Conservation (phyloP, 169 alveolate genomes). For the Plasmodium gallinaceum region DNA sequence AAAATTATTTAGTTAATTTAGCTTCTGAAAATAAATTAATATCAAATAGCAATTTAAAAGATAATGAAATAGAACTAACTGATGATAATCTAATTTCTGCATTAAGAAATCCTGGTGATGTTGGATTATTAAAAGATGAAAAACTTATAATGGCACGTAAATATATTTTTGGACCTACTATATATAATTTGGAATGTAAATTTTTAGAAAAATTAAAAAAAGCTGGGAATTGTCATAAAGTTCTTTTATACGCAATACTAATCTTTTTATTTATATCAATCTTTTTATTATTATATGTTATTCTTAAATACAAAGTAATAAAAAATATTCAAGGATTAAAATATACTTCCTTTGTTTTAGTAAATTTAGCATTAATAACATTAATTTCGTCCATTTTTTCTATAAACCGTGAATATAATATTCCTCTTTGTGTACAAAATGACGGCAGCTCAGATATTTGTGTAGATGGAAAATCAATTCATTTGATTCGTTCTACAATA, state of each 20-base stretch:
- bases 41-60: background rate
- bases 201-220: constrained; percentile 40
- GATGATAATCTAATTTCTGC: constrained; percentile 14
- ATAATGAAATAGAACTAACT: constrained; percentile 4
- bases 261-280: constrained; percentile 47
- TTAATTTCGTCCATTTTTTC: constrained; percentile 52
- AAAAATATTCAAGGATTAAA: constrained; percentile 22
- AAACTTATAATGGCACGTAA: constrained; percentile 41
- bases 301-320: constrained; percentile 5
- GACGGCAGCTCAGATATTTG: constrained; percentile 77
- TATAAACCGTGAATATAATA: constrained; percentile 48
- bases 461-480: constrained; percentile 39
- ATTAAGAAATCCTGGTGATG: constrained; percentile 51
- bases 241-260: constrained; percentile 42
- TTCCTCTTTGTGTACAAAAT: constrained; percentile 68
- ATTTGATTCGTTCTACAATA: constrained; percentile 47
- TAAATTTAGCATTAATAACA: constrained; percentile 48
- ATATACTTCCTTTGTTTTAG: constrained; percentile 47
- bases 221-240: constrained; percentile 51
- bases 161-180: constrained; percentile 62
- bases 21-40: constrained; percentile 10
- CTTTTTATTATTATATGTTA: constrained; percentile 1
- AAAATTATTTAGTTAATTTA: background rate
- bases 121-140: constrained; percentile 61
- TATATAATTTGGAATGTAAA: constrained; percentile 75